Conservation (phyloP, 768 basidiomycete genomes). For the Trametes gibbosa region DNA sequence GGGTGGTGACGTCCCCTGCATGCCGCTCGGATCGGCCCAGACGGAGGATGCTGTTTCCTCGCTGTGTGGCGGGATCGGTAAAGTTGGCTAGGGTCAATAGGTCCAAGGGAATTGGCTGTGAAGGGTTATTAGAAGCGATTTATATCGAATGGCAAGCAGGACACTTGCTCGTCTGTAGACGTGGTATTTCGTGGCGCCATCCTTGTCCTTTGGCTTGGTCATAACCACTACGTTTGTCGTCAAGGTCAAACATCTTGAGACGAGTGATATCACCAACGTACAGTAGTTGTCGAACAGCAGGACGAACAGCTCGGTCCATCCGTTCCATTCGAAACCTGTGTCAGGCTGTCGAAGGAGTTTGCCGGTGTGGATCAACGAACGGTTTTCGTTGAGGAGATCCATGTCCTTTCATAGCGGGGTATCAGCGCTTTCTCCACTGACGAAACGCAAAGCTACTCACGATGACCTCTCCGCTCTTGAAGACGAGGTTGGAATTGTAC, state of each 20-base stretch:
- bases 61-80: conserved; percentile 73
- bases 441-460: conserved; percentile 32
- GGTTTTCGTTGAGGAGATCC: conserved; percentile 80
- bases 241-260: conserved; percentile 12
- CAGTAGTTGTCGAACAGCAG: conserved; percentile 95
- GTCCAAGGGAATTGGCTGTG: conserved; percentile 89
- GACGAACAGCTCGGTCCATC: conserved; percentile 88
- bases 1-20: conserved; percentile 24
- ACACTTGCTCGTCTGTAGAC: conserved; percentile 75
- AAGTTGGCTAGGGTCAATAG: conserved; percentile 84
- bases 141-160: not conserved
- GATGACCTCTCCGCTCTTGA: conserved; percentile 75
- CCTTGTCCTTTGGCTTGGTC: conserved; percentile 81
- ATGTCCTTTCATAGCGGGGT: conserved; percentile 55
- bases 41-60: conserved; percentile 69
- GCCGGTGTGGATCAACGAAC: conserved; percentile 81
- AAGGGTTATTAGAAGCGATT: not conserved
- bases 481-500: conserved; percentile 74
- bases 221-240: conserved; percentile 62
- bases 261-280: conserved; percentile 36
- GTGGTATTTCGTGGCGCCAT: conserved; percentile 70
- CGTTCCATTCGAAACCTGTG: conserved; percentile 82
- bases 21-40: conserved; percentile 44
- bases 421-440: not conserved
- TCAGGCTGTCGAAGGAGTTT: conserved; percentile 86